These are phyloP conservation scores for Endotrypanum monterogeii DNA, from an alignment of 208 protist species.

Conservation along the genomic window DNA sequence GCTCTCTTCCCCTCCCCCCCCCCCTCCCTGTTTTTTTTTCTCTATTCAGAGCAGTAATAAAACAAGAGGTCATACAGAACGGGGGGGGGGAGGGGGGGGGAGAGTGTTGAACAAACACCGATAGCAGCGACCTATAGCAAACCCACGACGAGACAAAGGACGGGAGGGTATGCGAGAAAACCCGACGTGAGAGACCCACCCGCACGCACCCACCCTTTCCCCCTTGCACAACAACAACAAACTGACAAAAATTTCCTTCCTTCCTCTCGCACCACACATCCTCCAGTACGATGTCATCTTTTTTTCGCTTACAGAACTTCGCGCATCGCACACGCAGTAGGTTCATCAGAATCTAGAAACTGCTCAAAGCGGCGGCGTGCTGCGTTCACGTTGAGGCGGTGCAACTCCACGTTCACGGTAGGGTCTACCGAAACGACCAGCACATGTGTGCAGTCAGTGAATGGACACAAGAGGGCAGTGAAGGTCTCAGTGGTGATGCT, in stretches of 20 bases:
- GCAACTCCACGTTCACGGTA: conserved; percentile 71
- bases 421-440: conserved; percentile 82
- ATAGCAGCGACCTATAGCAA: too few relatives aligned
- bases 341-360: conserved; percentile 78
- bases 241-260: background rate
- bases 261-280: too few relatives aligned
- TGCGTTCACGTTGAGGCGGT: conserved; percentile 77
- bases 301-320: conserved; percentile 58
- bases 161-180: too few relatives aligned
- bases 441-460: conserved; percentile 88
- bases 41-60: too few relatives aligned
- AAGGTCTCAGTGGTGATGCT: conserved; percentile 73
- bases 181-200: too few relatives aligned
- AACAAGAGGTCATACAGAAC: too few relatives aligned
- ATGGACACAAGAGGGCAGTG: conserved; percentile 80
- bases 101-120: too few relatives aligned
- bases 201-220: too few relatives aligned
- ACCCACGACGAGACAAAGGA: too few relatives aligned
- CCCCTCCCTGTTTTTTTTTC: too few relatives aligned
- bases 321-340: conserved; percentile 71
- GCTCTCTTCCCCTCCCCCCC: too few relatives aligned
- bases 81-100: too few relatives aligned
- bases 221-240: background rate
- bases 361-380: conserved; percentile 56
- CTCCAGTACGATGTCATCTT: background rate